These are phyloP conservation scores for Cytospora mali DNA, from an alignment of 2,329 filamentous ascomycete genomes.

Conservation along the genomic window DNA sequence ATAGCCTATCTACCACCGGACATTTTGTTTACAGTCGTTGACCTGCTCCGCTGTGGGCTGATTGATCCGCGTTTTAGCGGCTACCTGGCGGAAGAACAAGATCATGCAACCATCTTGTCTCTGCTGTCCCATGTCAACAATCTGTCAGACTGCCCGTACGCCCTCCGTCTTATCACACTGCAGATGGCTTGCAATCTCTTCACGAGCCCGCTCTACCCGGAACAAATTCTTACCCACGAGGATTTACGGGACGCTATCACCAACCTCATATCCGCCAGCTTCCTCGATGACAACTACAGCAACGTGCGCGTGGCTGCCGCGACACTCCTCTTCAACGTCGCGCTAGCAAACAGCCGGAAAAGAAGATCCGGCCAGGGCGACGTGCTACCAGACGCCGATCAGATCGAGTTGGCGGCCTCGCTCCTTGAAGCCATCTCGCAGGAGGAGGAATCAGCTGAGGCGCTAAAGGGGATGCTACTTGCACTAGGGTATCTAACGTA, in stretches of 20 bases:
- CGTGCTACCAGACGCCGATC: constrained; percentile 66
- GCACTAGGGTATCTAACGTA: constrained; percentile 78
- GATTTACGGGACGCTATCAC: constrained; percentile 62
- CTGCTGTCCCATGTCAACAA: constrained; percentile 64
- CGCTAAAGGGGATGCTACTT: constrained; percentile 74
- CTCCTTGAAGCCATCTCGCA: constrained; percentile 71
- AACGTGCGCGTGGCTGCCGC: constrained; percentile 81
- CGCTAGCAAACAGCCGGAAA: constrained; percentile 68
- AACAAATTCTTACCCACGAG: constrained; percentile 59
- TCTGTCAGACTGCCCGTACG: constrained; percentile 68
- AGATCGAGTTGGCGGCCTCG: constrained; percentile 81
- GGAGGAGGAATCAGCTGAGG: constrained; percentile 67
- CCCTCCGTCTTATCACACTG: constrained; percentile 78
- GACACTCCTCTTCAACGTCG: constrained; percentile 81
- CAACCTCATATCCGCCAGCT: constrained; percentile 71
- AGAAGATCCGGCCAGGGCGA: constrained; percentile 61
- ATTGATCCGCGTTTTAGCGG: constrained; percentile 78
- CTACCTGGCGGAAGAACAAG: constrained; percentile 77
- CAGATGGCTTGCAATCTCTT: constrained; percentile 88
- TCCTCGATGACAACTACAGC: constrained; percentile 74
- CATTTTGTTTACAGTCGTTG: constrained; percentile 78
- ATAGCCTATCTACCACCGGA: constrained; percentile 61
- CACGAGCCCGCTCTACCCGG: constrained; percentile 69
- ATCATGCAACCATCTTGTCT: constrained; percentile 63
- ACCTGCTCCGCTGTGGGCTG: constrained; percentile 78